Percentiles rank a stretch among this genome's conserved stretches.
Conservation (phyloP, 306 rosid species). For the Ceratonia siliqua region DNA sequence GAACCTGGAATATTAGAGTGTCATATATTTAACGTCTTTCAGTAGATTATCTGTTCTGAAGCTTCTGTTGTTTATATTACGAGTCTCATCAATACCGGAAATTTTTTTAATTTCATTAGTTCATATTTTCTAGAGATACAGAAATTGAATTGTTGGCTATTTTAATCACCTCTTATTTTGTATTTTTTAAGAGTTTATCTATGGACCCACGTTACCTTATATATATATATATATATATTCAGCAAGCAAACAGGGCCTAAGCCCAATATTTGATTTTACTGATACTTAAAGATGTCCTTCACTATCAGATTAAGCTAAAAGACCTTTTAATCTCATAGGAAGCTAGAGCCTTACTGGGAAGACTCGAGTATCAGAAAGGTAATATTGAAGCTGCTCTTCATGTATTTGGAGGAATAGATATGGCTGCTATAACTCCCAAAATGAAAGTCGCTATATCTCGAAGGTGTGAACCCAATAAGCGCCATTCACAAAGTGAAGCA, state of each 20-base stretch:
- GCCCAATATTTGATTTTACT: slow-evolving; percentile 25
- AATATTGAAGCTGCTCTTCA: slow-evolving; percentile 88
- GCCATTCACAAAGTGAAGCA: slow-evolving; percentile 58
- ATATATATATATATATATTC: neutral
- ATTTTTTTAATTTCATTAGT: neutral
- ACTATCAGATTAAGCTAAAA: slow-evolving; percentile 27
- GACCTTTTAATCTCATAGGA: slow-evolving; percentile 51
- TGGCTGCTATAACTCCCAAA: slow-evolving; percentile 68
- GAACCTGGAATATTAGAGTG: no score
- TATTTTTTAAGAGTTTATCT: neutral
- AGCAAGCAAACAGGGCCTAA: neutral
- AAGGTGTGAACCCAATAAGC: slow-evolving; percentile 57
- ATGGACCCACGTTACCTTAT: neutral
- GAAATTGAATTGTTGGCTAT: neutral
- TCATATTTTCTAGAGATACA: neutral
- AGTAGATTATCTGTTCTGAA: neutral
- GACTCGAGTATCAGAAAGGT: slow-evolving; percentile 92
- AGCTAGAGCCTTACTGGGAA: slow-evolving; percentile 95
- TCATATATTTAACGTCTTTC: neutral
- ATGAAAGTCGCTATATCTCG: slow-evolving; percentile 69
- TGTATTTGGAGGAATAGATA: slow-evolving; percentile 94
- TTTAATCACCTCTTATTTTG: neutral
- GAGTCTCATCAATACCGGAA: neutral
- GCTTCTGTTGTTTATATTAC: neutral
- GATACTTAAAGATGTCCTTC: slow-evolving; percentile 8